Conservation (phyloP, 805 yeast genomes). For the Debaryomyces hansenii region DNA sequence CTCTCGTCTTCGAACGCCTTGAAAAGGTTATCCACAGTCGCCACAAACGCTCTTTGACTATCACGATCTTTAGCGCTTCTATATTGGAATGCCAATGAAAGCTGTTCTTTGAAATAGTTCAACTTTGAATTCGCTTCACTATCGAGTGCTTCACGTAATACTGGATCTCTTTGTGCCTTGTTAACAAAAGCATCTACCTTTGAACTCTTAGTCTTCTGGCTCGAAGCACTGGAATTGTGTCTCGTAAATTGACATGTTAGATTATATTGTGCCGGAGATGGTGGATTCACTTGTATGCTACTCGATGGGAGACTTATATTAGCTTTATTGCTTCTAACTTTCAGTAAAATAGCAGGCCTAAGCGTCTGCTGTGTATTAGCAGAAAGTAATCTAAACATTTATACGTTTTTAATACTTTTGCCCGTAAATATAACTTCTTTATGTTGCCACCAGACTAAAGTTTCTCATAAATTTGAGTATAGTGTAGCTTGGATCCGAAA, state of each 20-base stretch:
- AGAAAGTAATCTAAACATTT: constrained; percentile 40
- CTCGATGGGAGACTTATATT: constrained; percentile 5
- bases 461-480: too few relatives aligned
- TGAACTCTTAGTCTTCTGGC: constrained; percentile 1
- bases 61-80: constrained; percentile 11
- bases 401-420: too few relatives aligned
- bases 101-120: constrained; percentile 30
- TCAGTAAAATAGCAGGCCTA: constrained; percentile 38
- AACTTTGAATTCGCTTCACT: constrained; percentile 19
- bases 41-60: constrained; percentile 16
- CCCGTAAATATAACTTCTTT: too few relatives aligned
- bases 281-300: neutral
- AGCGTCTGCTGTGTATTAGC: constrained; percentile 36
- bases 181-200: constrained; percentile 20
- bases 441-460: too few relatives aligned
- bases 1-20: constrained; percentile 21
- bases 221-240: constrained; percentile 17
- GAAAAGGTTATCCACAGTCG: constrained; percentile 14
- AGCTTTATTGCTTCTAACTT: constrained; percentile 30
- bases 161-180: constrained; percentile 21
- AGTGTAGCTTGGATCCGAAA: neutral
- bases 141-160: constrained; percentile 18
- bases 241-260: constrained; percentile 14
- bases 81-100: constrained; percentile 21
- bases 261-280: constrained; percentile 5